Evolutionary conservation across 2,329 filamentous ascomycete genomes (phyloP).

Genomic region (Fusarium ambrosium): DNA sequence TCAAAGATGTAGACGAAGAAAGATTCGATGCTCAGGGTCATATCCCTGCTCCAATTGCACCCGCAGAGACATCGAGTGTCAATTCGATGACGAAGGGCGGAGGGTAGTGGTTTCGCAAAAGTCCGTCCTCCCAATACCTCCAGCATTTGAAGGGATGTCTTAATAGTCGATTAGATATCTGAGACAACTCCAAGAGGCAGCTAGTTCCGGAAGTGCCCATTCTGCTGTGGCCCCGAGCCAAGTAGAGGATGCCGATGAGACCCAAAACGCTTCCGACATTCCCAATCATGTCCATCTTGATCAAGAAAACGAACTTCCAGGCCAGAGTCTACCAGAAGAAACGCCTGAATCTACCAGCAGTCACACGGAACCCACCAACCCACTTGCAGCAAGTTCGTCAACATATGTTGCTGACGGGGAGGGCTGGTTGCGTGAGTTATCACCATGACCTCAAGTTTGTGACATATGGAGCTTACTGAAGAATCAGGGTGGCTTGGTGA

Average conservation of each 20-base stretch:
- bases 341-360: background rate
- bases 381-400: background rate
- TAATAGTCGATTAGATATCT: background rate
- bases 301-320: background rate
- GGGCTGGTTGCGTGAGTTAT: background rate
- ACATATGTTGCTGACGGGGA: background rate
- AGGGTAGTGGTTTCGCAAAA: background rate
- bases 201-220: background rate
- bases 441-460: background rate
- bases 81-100: background rate
- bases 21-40: background rate
- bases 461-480: background rate
- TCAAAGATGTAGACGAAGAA: background rate
- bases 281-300: background rate
- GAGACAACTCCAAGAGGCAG: background rate
- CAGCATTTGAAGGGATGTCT: background rate
- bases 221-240: background rate
- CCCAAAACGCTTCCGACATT: background rate
- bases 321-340: background rate
- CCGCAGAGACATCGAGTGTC: background rate
- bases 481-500: background rate
- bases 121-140: background rate
- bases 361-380: background rate
- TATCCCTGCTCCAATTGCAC: background rate
- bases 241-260: background rate